These are phyloP conservation scores for Thuja plicata DNA, from an alignment of 83 land plant genomes.

Conservation along the genomic window DNA sequence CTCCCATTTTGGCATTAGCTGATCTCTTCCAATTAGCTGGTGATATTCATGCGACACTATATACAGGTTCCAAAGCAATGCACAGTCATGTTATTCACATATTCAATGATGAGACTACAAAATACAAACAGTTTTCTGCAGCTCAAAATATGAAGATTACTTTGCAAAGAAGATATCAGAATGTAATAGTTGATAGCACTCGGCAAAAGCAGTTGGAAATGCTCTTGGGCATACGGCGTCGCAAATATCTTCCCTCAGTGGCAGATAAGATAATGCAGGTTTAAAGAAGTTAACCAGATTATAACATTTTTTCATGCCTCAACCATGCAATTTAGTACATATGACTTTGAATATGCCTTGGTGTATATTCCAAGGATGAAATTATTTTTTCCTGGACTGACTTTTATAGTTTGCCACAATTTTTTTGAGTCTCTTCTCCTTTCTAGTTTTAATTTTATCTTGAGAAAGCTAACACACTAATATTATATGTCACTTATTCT, in stretches of 20 bases:
- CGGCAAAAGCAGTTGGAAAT: constrained; percentile 96
- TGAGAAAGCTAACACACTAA: no score
- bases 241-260: constrained; percentile 90
- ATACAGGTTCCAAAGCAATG: constrained; percentile 99
- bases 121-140: constrained; percentile 76
- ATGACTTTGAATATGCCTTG: not conserved
- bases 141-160: constrained; percentile 94
- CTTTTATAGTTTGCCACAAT: not conserved
- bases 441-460: no score
- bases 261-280: constrained; percentile 65
- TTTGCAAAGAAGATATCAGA: constrained; percentile 86
- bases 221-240: constrained; percentile 87
- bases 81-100: constrained; percentile 95
- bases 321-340: not conserved
- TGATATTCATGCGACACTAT: constrained; percentile 97
- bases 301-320: not conserved
- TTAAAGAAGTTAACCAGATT: constrained; percentile 9
- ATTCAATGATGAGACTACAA: constrained; percentile 85
- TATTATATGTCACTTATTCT: no score
- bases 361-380: not conserved
- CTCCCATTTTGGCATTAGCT: constrained; percentile 75
- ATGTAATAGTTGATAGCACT: constrained; percentile 86
- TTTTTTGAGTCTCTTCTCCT: no score
- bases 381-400: not conserved
- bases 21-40: constrained; percentile 89